Evolutionary conservation across 2,329 filamentous ascomycete genomes (phyloP).

Genomic region (Colletotrichum costaricense): DNA sequence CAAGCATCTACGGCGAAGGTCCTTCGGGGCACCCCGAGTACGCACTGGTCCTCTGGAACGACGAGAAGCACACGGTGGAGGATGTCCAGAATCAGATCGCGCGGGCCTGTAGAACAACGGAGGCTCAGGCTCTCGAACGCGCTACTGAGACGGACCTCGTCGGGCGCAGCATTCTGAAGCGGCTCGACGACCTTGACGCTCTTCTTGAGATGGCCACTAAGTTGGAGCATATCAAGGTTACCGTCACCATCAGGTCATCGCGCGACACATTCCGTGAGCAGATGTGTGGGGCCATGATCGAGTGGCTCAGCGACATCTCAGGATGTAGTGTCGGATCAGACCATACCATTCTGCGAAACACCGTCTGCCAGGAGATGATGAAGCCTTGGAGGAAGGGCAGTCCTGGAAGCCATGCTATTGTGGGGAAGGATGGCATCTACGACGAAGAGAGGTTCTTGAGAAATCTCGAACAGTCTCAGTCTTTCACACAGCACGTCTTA

Average conservation of each 20-base stretch:
- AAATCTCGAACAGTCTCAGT: conserved; percentile 46
- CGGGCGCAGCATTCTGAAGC: conserved; percentile 86
- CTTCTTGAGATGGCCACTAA: conserved; percentile 84
- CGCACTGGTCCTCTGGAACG: conserved; percentile 93
- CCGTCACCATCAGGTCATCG: conserved; percentile 91
- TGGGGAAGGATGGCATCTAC: conserved; percentile 83
- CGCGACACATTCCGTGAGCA: conserved; percentile 97
- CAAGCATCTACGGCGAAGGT: conserved; percentile 76
- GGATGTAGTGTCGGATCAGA: conserved; percentile 88
- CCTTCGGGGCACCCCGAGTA: conserved; percentile 80
- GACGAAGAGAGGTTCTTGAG: conserved; percentile 78
- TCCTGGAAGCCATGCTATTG: conserved; percentile 79
- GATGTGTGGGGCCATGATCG: conserved; percentile 98
- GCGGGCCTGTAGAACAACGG: conserved; percentile 82
- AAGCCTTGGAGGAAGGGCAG: conserved; percentile 90
- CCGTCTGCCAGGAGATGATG: conserved; percentile 92
- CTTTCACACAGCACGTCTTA: conserved; percentile 50
- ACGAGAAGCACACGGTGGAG: conserved; percentile 95
- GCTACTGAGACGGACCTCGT: conserved; percentile 91
- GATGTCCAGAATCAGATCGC: conserved; percentile 93
- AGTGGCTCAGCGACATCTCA: conserved; percentile 94
- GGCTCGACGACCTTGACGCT: conserved; percentile 76
- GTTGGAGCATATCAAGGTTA: conserved; percentile 95
- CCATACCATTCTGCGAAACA: conserved; percentile 79
- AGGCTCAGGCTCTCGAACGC: conserved; percentile 75